These are phyloP conservation scores for Blastosporella zonata DNA, from an alignment of 1,284 basidiomycete species.

Conservation along the genomic window DNA sequence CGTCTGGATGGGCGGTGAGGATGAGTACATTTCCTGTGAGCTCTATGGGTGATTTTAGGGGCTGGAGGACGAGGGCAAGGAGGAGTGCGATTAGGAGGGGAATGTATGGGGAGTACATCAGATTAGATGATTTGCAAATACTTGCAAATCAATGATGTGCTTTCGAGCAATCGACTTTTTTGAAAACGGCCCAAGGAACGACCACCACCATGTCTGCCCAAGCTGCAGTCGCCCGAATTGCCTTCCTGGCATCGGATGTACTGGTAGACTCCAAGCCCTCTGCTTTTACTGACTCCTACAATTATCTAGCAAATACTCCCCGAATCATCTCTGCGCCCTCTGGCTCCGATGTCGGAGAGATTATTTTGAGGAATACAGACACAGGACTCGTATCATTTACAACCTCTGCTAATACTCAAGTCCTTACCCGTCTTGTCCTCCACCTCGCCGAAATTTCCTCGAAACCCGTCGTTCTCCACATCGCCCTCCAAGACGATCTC, in stretches of 20 bases:
- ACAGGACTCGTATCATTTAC: constrained; percentile 52
- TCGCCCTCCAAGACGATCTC: constrained; percentile 52
- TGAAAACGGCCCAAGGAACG: not conserved
- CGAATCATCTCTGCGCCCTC: constrained; percentile 47
- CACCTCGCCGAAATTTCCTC: constrained; percentile 56
- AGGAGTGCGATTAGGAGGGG: constrained; percentile 29
- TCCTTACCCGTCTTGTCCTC: constrained; percentile 51
- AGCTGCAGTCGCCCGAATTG: constrained; percentile 60
- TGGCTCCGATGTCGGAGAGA: constrained; percentile 57
- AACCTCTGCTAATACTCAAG: constrained; percentile 40
- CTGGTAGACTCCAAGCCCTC: constrained; percentile 55
- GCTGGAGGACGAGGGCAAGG: constrained; percentile 28
- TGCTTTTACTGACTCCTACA: constrained; percentile 34
- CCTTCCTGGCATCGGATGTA: constrained; percentile 64
- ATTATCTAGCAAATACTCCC: constrained; percentile 30
- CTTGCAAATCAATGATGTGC: constrained; percentile 39
- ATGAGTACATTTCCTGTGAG: constrained; percentile 45
- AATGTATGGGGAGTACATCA: constrained; percentile 7
- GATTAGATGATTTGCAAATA: constrained; percentile 28
- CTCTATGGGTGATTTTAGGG: constrained; percentile 9
- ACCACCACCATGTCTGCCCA: constrained; percentile 30
- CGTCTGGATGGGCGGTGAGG: constrained; percentile 87
- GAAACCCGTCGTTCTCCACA: constrained; percentile 55
- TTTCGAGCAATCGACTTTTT: constrained; percentile 27
- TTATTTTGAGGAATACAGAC: constrained; percentile 44